Evolutionary conservation across 192 early-diverging fungal species (phyloP).

Genomic region (Backusella luteola): DNA sequence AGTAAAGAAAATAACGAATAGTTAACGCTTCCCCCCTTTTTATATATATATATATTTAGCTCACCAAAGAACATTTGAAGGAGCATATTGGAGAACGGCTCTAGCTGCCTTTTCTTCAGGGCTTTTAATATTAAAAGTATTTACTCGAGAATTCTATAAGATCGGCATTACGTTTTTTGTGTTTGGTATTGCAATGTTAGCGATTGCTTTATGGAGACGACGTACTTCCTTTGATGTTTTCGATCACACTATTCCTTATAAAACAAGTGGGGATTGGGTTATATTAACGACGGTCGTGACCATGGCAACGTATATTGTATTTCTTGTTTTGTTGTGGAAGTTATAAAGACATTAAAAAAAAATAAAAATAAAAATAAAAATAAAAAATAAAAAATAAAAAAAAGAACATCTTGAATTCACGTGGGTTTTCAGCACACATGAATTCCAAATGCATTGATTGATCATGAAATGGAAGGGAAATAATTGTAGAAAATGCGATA

Average conservation of each 20-base stretch:
- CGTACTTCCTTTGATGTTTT: constrained; percentile 52
- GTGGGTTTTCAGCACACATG: not conserved
- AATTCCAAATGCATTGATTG: too few species aligned
- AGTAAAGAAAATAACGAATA: not conserved
- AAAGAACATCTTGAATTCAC: not conserved
- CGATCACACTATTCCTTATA: constrained; percentile 49
- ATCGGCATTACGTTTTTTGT: constrained; percentile 56
- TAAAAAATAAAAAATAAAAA: not conserved
- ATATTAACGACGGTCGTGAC: constrained; percentile 45
- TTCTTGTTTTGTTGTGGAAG: constrained; percentile 40
- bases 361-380: not conserved
- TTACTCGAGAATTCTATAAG: constrained; percentile 52
- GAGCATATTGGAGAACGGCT: constrained; percentile 59
- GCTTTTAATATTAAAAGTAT: constrained; percentile 52
- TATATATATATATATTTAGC: constrained; percentile 36
- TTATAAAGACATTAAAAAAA: not conserved
- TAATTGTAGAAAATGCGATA: not conserved
- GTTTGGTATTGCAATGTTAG: constrained; percentile 48
- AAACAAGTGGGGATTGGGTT: constrained; percentile 55
- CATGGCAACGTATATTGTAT: constrained; percentile 39
- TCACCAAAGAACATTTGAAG: constrained; percentile 58
- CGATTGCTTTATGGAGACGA: constrained; percentile 46
- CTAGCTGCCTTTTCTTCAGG: constrained; percentile 53
- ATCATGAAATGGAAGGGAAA: too few species aligned
- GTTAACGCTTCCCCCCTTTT: not conserved